These are phyloP conservation scores for Neurospora sp. DNA, from an alignment of 495 filamentous ascomycete genomes.

Conservation along the genomic window DNA sequence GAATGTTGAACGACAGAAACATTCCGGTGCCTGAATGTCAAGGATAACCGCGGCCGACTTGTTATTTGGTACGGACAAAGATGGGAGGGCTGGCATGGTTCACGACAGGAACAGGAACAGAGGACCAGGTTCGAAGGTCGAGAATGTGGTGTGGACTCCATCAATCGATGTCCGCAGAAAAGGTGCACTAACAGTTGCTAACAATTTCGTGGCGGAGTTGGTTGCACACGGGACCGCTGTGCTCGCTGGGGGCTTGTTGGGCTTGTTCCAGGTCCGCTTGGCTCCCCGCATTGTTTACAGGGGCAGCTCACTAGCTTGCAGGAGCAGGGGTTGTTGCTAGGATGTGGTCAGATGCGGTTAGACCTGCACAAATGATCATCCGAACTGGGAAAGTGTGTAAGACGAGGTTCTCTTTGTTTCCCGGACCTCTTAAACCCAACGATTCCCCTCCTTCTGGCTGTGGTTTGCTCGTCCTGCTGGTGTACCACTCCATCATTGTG, in stretches of 20 bases:
- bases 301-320: neutral
- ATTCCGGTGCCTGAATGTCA: neutral
- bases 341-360: neutral
- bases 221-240: neutral
- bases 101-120: neutral
- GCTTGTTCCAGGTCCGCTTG: neutral
- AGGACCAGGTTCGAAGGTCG: neutral
- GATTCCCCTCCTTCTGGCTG: neutral
- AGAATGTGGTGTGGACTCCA: neutral
- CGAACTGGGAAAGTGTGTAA: neutral
- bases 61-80: neutral
- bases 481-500: neutral
- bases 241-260: neutral
- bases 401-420: neutral
- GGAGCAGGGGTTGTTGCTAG: neutral
- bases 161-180: neutral
- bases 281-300: neutral
- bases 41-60: neutral
- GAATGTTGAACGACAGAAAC: neutral
- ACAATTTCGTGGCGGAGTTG: neutral
- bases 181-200: neutral
- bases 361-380: neutral
- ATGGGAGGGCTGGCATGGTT: neutral
- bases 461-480: neutral
- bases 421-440: neutral